Percentiles rank a stretch among this genome's conserved stretches.
Evolutionary conservation across 2,329 filamentous ascomycete species (phyloP).

Genomic region (Metarhizium brunneum): DNA sequence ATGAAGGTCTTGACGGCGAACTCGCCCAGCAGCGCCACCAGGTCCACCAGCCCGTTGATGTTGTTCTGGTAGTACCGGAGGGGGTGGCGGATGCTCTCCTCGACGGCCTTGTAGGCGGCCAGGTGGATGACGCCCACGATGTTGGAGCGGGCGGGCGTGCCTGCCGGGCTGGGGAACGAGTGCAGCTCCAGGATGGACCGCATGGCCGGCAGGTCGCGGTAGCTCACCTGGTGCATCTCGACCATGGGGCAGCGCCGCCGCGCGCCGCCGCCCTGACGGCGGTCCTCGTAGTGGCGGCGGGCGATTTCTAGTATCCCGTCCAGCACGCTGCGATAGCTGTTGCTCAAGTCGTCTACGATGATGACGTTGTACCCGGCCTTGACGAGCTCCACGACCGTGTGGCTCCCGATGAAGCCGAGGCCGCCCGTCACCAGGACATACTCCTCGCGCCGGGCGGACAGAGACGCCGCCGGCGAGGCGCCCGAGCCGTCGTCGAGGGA

Average conservation of each 20-base stretch:
- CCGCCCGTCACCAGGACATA: not conserved
- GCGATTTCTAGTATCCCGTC: not conserved
- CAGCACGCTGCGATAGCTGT: not conserved
- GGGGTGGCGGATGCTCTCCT: not conserved
- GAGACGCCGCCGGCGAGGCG: not conserved
- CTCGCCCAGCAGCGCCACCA: not conserved
- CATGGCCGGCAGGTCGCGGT: not conserved
- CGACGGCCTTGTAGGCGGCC: not conserved
- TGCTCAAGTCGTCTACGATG: not conserved
- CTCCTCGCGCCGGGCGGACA: not conserved
- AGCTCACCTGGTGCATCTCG: not conserved
- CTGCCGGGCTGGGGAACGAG: not conserved
- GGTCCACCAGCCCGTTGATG: not conserved
- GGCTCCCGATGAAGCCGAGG: not conserved
- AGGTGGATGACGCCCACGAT: not conserved
- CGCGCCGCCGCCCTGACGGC: not conserved
- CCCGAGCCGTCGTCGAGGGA: not conserved
- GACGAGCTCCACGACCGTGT: not conserved
- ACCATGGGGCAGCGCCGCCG: not conserved
- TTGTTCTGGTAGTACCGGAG: not conserved
- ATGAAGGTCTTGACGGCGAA: not conserved
- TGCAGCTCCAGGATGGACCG: not conserved
- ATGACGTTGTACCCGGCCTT: not conserved
- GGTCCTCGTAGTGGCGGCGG: not conserved
- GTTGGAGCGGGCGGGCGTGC: not conserved